These are phyloP conservation scores for Echinosophora koreensis DNA, from an alignment of 306 rosid species.

Conservation along the genomic window DNA sequence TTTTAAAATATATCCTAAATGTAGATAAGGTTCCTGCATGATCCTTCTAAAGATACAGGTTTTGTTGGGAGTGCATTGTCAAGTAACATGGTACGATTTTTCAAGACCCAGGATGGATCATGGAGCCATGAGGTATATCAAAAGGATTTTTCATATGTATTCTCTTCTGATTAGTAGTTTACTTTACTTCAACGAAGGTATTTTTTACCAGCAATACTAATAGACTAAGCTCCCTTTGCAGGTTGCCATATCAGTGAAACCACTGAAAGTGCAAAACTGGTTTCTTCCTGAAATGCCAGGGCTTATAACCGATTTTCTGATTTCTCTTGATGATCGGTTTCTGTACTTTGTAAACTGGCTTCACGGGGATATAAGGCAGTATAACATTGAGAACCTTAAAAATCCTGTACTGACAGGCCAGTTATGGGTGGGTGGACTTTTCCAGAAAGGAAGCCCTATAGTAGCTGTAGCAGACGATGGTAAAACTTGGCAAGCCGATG, in stretches of 20 bases:
- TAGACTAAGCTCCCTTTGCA: slow-evolving; percentile 48
- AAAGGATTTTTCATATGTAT: slow-evolving; percentile 17
- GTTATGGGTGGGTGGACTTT: slow-evolving; percentile 86
- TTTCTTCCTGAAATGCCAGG: slow-evolving; percentile 97
- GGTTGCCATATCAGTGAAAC: slow-evolving; percentile 75
- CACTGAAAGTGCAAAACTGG: slow-evolving; percentile 94
- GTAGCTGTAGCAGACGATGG: slow-evolving; percentile 76
- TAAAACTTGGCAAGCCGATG: slow-evolving; percentile 71
- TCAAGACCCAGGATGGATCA: slow-evolving; percentile 71
- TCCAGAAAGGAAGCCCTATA: slow-evolving; percentile 81
- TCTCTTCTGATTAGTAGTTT: slow-evolving; percentile 1
- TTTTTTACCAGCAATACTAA: background rate
- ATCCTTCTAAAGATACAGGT: slow-evolving; percentile 92
- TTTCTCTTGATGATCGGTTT: slow-evolving; percentile 92
- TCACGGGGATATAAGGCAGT: slow-evolving; percentile 95
- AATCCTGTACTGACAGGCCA: slow-evolving; percentile 81
- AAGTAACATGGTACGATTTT: slow-evolving; percentile 90
- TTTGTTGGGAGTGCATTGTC: slow-evolving; percentile 90
- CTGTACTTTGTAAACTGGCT: slow-evolving; percentile 94
- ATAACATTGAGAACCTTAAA: slow-evolving; percentile 77
- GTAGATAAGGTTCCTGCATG: slow-evolving; percentile 90
- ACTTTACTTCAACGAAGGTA: background rate
- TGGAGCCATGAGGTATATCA: slow-evolving; percentile 91
- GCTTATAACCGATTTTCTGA: slow-evolving; percentile 85
- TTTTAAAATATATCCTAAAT: slow-evolving; percentile 33